These are phyloP conservation scores for Blastocystis sp. DNA, from an alignment of 352 stramenopile genomes.

Conservation along the genomic window DNA sequence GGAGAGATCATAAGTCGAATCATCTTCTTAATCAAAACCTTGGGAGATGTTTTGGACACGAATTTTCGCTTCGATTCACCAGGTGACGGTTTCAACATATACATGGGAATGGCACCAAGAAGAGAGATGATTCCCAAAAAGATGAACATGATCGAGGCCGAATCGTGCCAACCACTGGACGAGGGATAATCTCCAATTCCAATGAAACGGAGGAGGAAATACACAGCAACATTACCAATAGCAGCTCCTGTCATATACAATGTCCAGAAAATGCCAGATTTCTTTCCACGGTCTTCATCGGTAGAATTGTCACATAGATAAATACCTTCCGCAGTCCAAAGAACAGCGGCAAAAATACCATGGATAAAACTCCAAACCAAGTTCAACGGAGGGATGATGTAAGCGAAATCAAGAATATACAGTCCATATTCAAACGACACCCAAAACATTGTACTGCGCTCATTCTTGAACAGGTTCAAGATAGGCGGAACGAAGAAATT, in stretches of 20 bases:
- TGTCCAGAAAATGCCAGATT: conserved; percentile 61
- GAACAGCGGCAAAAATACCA: conserved; percentile 41
- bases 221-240: conserved; percentile 41
- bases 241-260: conserved; percentile 60
- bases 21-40: conserved; percentile 60
- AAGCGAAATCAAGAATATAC: conserved; percentile 58
- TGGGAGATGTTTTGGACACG: conserved; percentile 37
- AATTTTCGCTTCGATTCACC: conserved; percentile 32
- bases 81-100: conserved; percentile 41
- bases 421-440: conserved; percentile 44
- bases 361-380: conserved; percentile 62
- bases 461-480: conserved; percentile 46
- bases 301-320: conserved; percentile 55
- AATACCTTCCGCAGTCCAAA: conserved; percentile 53
- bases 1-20: conserved; percentile 34
- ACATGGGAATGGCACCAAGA: conserved; percentile 45
- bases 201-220: conserved; percentile 37
- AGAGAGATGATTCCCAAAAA: conserved; percentile 24
- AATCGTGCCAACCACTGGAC: conserved; percentile 35
- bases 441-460: conserved; percentile 50
- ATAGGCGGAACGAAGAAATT: conserved; percentile 59
- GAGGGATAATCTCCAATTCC: not conserved
- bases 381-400: conserved; percentile 51
- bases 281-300: conserved; percentile 49
- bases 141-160: conserved; percentile 55